Base-by-base conservation (phyloP, 805 yeast species). In the Saccharomycopsis sp. region DNA sequence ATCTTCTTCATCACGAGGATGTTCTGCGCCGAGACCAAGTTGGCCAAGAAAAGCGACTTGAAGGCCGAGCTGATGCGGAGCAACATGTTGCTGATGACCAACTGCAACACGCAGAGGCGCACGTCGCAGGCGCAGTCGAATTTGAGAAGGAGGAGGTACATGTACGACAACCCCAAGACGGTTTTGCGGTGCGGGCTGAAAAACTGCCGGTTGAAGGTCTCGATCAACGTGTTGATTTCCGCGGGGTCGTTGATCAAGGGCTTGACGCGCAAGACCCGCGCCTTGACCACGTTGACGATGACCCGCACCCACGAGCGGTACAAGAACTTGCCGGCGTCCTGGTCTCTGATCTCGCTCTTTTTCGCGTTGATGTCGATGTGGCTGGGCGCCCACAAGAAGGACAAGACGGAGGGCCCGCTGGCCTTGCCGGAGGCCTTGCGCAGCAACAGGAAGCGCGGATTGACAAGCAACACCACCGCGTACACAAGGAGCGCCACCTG, bases 1-100 rank as follows among this genome's bases (percentile, higher is more conserved):
- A 77, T 75, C 34, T 74, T 65, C 41, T 74, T 77, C 4, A 50
- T 50, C 15, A 50, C 34, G 9, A 21, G 24, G n/a, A 50, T 24
- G n/a, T 20, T 21, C n/a, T 50, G 37, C 4, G 24, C 20, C 24
- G 34, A 24, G 34, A n/a, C n/a, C 24, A 50, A 23, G 34, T 50
- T 50, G 34, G 34, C 20, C n/a, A 23, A 23, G n/a, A 50, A 50
- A 21, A 50, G 8, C 8, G 18, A 15, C 40, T n/a, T 8, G 23
- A 55, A 55, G 15, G 51, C 21, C 2, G 44, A 46, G 24, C 53
- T 46, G 14, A 18, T 9, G 3, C 18, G 48, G 3, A 15, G 12
- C 9, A 57, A 20, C 7, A 48, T 34, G n/a, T 50, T 52, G 2
- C 46, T 24, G 15, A 57, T 8, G 15, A 57, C 16, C 8, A 53